These are phyloP conservation scores for Tetrahymena borealis DNA, from an alignment of 73 alveolate species.

Conservation along the genomic window DNA sequence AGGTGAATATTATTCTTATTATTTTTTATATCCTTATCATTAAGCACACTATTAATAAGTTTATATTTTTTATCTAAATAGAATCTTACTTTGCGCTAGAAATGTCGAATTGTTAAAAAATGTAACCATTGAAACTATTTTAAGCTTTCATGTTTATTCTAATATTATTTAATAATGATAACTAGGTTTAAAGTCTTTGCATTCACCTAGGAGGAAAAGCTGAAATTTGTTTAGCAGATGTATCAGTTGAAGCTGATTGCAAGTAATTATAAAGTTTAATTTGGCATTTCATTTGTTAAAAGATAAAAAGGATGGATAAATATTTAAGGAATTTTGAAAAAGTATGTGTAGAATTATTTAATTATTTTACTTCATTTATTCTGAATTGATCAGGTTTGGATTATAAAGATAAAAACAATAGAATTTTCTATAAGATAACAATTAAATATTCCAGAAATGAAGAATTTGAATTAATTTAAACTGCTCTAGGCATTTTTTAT, in stretches of 20 bases:
- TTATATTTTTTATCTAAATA: not conserved
- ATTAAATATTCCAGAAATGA: too few species aligned
- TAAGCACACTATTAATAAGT: too few species aligned
- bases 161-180: not conserved
- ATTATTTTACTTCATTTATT: too few species aligned
- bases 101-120: slow-evolving; percentile 21
- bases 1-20: too few species aligned
- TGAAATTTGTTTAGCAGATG: slow-evolving; percentile 25
- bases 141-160: not conserved
- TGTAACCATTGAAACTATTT: slow-evolving; percentile 35
- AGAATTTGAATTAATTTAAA: not conserved
- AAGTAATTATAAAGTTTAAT: slow-evolving; percentile 9
- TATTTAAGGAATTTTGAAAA: too few species aligned
- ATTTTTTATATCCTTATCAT: too few species aligned
- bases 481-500: too few species aligned
- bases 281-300: not conserved
- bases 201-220: slow-evolving; percentile 29
- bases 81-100: slow-evolving; percentile 55
- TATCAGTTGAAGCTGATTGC: slow-evolving; percentile 53
- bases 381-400: too few species aligned
- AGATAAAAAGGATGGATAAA: not conserved
- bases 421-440: too few species aligned
- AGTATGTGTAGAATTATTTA: too few species aligned
- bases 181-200: not conserved
- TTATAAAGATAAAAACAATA: too few species aligned